A percentile compares a stretch with the other conserved stretches of the same genome.
phyloP scores from a whole-genome alignment of 208 protist genomes.

The Trypanosoma mega region DNA sequence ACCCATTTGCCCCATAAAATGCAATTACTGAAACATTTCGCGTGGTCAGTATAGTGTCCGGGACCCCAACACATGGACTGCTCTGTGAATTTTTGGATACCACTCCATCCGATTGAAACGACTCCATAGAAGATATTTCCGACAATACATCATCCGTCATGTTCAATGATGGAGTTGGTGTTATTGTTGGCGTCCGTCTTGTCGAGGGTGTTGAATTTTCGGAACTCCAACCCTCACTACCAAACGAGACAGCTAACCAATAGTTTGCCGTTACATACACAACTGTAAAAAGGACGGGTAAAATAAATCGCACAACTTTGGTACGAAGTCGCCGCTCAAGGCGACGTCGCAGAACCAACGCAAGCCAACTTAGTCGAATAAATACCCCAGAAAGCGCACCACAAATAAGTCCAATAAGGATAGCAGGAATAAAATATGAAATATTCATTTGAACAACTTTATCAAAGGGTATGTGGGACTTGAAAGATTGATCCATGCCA shows the following conservation, averaged over 20 bases:
- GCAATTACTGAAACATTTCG: slow-evolving; percentile 41
- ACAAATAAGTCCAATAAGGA: slow-evolving; percentile 38
- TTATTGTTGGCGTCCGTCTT: too few species aligned
- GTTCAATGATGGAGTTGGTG: not conserved
- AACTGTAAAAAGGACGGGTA: slow-evolving; percentile 41
- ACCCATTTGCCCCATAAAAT: slow-evolving; percentile 55
- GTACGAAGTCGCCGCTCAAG: slow-evolving; percentile 32
- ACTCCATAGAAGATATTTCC: not conserved
- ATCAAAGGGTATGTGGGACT: slow-evolving; percentile 36
- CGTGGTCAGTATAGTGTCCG: slow-evolving; percentile 31
- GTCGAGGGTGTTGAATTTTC: not conserved
- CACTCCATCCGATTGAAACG: not conserved
- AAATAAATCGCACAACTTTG: slow-evolving; percentile 38
- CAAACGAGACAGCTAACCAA: slow-evolving; percentile 32
- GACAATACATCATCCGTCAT: not conserved
- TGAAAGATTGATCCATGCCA: slow-evolving; percentile 34
- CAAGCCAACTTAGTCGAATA: slow-evolving; percentile 39
- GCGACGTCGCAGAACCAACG: slow-evolving; percentile 37
- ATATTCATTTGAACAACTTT: slow-evolving; percentile 46
- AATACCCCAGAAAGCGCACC: slow-evolving; percentile 37
- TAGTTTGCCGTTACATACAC: slow-evolving; percentile 45
- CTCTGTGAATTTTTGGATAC: not conserved
- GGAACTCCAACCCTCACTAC: slow-evolving; percentile 18
- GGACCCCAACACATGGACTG: slow-evolving; percentile 35
- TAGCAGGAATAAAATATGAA: slow-evolving; percentile 38